These are phyloP conservation scores for Colletotrichum lupini DNA, from an alignment of 2,329 filamentous ascomycete genomes.

Conservation along the genomic window DNA sequence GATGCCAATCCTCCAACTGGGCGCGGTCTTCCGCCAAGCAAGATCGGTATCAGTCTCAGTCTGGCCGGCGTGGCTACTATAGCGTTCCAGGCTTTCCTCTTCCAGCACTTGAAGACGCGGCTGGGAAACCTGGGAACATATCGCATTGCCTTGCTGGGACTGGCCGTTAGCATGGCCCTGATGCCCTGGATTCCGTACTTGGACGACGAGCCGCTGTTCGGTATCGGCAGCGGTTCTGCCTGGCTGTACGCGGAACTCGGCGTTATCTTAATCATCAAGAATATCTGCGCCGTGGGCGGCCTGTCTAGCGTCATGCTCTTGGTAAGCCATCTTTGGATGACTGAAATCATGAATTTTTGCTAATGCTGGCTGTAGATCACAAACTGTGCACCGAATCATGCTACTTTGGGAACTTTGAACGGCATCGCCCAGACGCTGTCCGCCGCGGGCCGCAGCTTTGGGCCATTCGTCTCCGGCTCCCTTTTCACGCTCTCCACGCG, in stretches of 20 bases:
- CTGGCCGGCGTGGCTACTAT: conserved; percentile 89
- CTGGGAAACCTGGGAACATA: conserved; percentile 91
- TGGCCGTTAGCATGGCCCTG: conserved; percentile 83
- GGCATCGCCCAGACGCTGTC: conserved; percentile 94
- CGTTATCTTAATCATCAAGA: conserved; percentile 84
- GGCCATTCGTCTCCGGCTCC: conserved; percentile 87
- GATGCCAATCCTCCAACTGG: conserved; percentile 81
- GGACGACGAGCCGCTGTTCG: conserved; percentile 65
- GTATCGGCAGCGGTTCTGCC: conserved; percentile 69
- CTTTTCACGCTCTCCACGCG: conserved; percentile 84
- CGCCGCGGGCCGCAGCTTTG: conserved; percentile 87
- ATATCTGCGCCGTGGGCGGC: conserved; percentile 88
- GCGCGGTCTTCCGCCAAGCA: conserved; percentile 77
- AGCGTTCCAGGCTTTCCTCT: conserved; percentile 87
- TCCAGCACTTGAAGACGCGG: conserved; percentile 80
- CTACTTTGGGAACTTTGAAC: conserved; percentile 89
- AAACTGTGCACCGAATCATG: conserved; percentile 88
- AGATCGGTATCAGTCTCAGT: conserved; percentile 87
- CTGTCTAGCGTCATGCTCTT: conserved; percentile 89
- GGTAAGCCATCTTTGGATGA: conserved; percentile 62
- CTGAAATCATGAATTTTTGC: background rate
- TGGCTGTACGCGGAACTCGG: conserved; percentile 88
- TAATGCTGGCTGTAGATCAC: conserved; percentile 72
- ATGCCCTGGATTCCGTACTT: conserved; percentile 93
- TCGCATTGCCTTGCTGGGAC: conserved; percentile 79